A percentile compares a stretch with the other conserved stretches of the same genome.
Conservation (phyloP, 2,329 filamentous ascomycete species). For the Gremmenia infestans region DNA sequence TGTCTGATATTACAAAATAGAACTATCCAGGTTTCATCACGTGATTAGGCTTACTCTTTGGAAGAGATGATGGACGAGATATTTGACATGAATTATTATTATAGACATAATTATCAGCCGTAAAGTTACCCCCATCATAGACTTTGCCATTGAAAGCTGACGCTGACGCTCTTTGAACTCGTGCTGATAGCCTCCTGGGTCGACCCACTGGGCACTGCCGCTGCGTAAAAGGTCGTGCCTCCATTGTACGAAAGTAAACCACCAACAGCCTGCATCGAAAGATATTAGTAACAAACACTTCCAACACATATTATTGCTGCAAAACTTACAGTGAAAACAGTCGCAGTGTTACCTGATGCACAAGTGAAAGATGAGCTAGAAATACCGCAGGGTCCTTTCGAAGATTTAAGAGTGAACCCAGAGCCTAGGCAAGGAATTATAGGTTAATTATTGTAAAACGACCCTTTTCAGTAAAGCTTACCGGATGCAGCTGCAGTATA, state of each 20-base stretch:
- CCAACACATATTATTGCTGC: not conserved
- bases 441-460: not conserved
- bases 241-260: conserved; percentile 27
- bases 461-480: conserved; percentile 31
- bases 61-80: not conserved
- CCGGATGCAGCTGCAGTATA: conserved; percentile 51
- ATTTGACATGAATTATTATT: no score
- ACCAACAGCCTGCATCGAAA: conserved; percentile 8
- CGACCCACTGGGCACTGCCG: conserved; percentile 28
- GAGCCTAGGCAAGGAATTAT: conserved; percentile 14
- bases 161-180: conserved; percentile 21
- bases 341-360: conserved; percentile 40
- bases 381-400: conserved; percentile 55
- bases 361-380: conserved; percentile 50
- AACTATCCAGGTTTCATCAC: not conserved
- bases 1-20: not conserved
- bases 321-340: conserved; percentile 32
- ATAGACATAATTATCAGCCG: no score
- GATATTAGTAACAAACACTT: not conserved
- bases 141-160: conserved; percentile 31
- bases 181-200: conserved; percentile 31
- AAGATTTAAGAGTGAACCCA: conserved; percentile 46
- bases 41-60: not conserved
- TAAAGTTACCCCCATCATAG: not conserved
- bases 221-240: conserved; percentile 30